A percentile compares a stretch with the other conserved stretches of the same genome.
Conservation (phyloP, 495 filamentous ascomycete species). For the Penicillium soppii region DNA sequence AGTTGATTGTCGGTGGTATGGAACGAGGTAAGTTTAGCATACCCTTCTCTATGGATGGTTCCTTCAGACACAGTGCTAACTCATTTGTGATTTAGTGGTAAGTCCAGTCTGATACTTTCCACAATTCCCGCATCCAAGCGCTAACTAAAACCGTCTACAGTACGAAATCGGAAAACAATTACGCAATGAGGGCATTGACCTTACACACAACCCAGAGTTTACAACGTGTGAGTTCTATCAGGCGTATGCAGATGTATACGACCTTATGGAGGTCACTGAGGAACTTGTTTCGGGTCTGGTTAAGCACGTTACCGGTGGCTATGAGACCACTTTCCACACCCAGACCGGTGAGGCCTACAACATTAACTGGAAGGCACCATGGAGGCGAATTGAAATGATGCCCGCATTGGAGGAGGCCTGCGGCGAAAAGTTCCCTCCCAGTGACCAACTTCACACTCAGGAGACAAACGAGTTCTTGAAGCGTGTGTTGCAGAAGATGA, state of each 20-base stretch:
- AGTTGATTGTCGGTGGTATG: constrained; percentile 89
- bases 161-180: constrained; percentile 93
- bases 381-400: constrained; percentile 96
- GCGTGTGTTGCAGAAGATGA: constrained; percentile 79
- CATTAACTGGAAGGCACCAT: constrained; percentile 94
- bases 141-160: constrained; percentile 50
- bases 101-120: no score
- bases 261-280: constrained; percentile 91
- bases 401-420: constrained; percentile 85
- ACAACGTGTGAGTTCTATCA: constrained; percentile 97
- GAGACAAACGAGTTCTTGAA: constrained; percentile 87
- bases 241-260: constrained; percentile 91
- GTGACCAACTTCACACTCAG: constrained; percentile 82
- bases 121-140: no score
- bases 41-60: no score
- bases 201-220: constrained; percentile 99
- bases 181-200: constrained; percentile 92
- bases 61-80: no score
- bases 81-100: no score
- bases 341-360: constrained; percentile 80
- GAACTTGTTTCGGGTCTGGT: constrained; percentile 92
- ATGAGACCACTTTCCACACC: constrained; percentile 78
- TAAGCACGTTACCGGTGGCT: constrained; percentile 81
- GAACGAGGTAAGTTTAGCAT: constrained; percentile 36
- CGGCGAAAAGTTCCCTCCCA: constrained; percentile 90